Conservation (phyloP, 805 yeast genomes). For the Lachancea waltii region DNA sequence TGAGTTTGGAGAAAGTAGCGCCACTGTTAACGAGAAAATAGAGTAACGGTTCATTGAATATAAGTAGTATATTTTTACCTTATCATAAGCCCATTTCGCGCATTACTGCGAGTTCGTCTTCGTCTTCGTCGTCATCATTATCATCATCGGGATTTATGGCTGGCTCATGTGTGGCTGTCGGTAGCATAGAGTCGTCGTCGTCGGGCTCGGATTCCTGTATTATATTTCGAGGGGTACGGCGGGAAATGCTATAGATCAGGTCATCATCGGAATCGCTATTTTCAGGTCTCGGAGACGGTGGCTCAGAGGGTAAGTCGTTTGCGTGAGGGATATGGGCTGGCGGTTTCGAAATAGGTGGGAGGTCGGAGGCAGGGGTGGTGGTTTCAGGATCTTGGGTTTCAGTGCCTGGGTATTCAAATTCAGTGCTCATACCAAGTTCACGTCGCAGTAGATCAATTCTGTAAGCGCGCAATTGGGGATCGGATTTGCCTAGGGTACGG, state of each 20-base stretch:
- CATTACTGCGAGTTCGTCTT: slow-evolving; percentile 25
- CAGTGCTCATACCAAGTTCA: slow-evolving; percentile 29
- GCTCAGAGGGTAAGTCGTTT: background rate
- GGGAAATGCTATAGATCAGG: slow-evolving; percentile 3
- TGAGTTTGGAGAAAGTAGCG: slow-evolving; percentile 30
- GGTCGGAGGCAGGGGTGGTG: slow-evolving; percentile 1
- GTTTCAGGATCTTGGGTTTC: too few species aligned
- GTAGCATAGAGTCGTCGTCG: background rate
- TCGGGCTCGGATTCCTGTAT: background rate
- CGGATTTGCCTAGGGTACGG: slow-evolving; percentile 41
- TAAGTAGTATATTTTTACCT: background rate
- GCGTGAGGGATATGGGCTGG: too few species aligned
- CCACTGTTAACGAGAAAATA: slow-evolving; percentile 27
- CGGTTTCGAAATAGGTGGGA: background rate
- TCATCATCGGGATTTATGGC: background rate
- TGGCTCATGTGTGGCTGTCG: too few species aligned
- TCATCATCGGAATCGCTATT: slow-evolving; percentile 2
- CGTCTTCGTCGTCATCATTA: slow-evolving; percentile 18
- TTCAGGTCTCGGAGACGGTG: background rate
- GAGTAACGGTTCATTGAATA: slow-evolving; percentile 7
- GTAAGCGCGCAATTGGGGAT: slow-evolving; percentile 37
- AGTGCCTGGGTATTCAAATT: slow-evolving; percentile 10
- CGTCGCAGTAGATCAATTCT: slow-evolving; percentile 36
- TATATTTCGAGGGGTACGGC: background rate
- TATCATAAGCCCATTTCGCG: slow-evolving; percentile 17